Conservation (phyloP, 2,329 filamentous ascomycete species). For the Tympanopsis confertula region DNA sequence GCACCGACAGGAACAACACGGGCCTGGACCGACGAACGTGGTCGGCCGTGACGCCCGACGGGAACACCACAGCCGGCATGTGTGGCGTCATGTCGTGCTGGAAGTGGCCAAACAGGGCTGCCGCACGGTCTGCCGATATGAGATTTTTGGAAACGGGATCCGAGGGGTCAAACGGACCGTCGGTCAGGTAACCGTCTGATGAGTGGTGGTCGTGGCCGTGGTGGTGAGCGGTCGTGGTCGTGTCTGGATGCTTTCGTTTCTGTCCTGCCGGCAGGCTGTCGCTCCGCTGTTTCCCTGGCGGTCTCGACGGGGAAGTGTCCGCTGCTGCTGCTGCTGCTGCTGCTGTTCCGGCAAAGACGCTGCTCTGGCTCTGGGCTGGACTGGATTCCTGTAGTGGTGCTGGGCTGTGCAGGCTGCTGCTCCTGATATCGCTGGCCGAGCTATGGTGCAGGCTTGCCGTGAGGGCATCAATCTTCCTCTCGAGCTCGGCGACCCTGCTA, state of each 20-base stretch:
- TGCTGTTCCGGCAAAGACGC: background rate
- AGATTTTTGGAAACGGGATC: constrained; percentile 45
- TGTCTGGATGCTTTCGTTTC: constrained; percentile 2
- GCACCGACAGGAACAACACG: constrained; percentile 58
- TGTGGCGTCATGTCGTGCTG: constrained; percentile 46
- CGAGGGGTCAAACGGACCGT: constrained; percentile 4
- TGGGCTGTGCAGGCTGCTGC: background rate
- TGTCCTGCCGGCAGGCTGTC: background rate
- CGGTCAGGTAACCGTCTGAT: background rate
- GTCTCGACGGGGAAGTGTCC: background rate
- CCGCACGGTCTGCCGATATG: constrained; percentile 40
- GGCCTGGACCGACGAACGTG: constrained; percentile 49
- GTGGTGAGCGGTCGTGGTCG: background rate
- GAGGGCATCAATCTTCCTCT: constrained; percentile 27
- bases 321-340: background rate
- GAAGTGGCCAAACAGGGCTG: constrained; percentile 44
- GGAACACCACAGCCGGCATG: constrained; percentile 51
- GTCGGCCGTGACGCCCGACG: constrained; percentile 35
- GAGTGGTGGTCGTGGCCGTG: background rate
- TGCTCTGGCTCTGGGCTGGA: no score
- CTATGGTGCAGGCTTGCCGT: constrained; percentile 18
- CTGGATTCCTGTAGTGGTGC: background rate
- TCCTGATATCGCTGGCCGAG: constrained; percentile 1
- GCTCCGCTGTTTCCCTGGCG: background rate
- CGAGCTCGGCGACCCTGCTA: constrained; percentile 27